Conservation (phyloP, 306 rosid species). For the Rosa chinensis region DNA sequence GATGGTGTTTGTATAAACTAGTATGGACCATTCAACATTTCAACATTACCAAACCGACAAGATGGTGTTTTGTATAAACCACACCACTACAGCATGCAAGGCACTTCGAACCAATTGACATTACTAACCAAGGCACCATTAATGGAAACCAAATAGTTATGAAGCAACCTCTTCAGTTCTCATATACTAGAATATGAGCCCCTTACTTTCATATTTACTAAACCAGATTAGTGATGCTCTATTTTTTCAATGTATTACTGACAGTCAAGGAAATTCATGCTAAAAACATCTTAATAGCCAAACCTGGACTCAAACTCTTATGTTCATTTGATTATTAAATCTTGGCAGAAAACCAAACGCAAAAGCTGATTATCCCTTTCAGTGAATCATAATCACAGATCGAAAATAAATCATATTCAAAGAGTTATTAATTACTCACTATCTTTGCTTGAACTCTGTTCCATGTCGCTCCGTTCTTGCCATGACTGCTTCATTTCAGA, state of each 20-base stretch:
- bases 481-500: constrained; percentile 47
- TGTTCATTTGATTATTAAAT: neutral
- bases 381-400: neutral
- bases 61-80: neutral
- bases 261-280: neutral
- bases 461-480: constrained; percentile 54
- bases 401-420: too few species aligned
- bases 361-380: neutral
- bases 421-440: constrained; percentile 30
- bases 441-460: constrained; percentile 51
- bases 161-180: neutral
- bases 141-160: neutral
- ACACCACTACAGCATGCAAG: neutral
- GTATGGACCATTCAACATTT: neutral
- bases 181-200: neutral
- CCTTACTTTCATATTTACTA: neutral
- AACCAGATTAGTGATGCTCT: neutral
- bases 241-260: neutral
- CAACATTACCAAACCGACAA: neutral
- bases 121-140: neutral
- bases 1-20: too few species aligned
- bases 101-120: neutral
- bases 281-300: neutral
- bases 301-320: neutral
- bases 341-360: neutral